phyloP scores from a whole-genome alignment of 1,284 basidiomycete genomes.

The Tetrapyrgos nigripes region DNA sequence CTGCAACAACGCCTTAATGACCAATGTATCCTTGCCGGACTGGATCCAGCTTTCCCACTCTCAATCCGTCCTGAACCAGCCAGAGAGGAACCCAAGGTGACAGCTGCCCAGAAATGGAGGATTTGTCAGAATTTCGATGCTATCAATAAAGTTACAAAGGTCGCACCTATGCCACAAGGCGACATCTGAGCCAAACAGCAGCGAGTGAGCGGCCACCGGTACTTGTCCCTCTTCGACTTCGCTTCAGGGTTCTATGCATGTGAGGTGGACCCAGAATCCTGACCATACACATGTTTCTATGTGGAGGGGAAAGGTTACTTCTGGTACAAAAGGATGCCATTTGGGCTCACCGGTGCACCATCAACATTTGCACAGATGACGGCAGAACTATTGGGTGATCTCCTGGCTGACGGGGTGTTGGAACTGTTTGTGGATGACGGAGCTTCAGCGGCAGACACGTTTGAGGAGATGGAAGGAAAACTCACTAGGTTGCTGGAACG shows the following conservation, averaged over 20 bases:
- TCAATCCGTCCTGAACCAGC: too few species aligned
- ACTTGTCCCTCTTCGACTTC: constrained; percentile 39
- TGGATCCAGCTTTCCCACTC: constrained; percentile 16
- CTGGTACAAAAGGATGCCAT: too few species aligned
- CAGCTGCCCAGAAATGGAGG: too few species aligned
- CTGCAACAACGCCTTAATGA: constrained; percentile 34
- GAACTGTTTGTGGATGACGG: constrained; percentile 44
- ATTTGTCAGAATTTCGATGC: too few species aligned
- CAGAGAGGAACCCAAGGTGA: too few species aligned
- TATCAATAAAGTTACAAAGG: too few species aligned
- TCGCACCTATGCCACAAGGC: too few species aligned
- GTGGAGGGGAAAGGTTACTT: too few species aligned
- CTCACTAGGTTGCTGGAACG: too few species aligned
- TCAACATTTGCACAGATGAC: too few species aligned
- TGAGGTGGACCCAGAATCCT: constrained; percentile 27
- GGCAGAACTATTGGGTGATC: constrained; percentile 34
- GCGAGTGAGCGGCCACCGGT: constrained; percentile 35
- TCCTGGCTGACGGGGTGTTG: constrained; percentile 31
- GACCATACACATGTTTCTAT: constrained; percentile 42
- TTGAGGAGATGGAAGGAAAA: too few species aligned
- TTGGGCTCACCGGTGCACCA: too few species aligned
- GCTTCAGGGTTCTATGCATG: constrained; percentile 45
- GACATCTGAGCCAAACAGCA: constrained; percentile 40
- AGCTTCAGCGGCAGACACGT: constrained; percentile 25
- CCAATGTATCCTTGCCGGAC: constrained; percentile 29